Evolutionary conservation across 23 red algal species (phyloP), one percentile per base, ranked within the genome.

Genomic region (Gracilaria domingensis): DNA sequence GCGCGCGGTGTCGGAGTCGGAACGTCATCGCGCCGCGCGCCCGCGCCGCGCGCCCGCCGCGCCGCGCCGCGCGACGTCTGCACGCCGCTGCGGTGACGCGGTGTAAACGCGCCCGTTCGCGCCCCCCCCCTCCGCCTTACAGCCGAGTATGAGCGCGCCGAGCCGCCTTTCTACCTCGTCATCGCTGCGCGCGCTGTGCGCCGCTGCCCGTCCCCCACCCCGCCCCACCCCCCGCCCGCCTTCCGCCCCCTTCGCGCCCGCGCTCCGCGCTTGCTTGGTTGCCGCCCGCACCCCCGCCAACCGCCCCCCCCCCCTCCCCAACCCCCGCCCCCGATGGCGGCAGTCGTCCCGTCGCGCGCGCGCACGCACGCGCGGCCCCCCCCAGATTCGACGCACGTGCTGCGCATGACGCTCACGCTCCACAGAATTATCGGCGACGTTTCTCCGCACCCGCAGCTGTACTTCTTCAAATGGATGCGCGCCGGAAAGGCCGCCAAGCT

Each of bases 381-480:
- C 25, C 53, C 66, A 6, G 42, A 87, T 20, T 51, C 53, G 0
- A 53, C 67, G 24, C 69, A 87, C 32, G 55, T 62, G 21, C 25
- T 87, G 8, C 84, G 84, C 47, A 73, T 87, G 64, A 87, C 51
- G 21, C 84, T 87, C 30, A 25, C 65, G 32, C 35, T 75, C n/a
- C 30, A 73, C 30, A 56, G 62, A 39, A 44, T 87, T 21, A 66
- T 47, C 40, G 84, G 84, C 64, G 66, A 66, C 67, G 51, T 66
- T 35, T 74, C 71, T 48, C 71, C 87, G 24, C 57, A 72, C 30
- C 75, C 87, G 20, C 54, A 50, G n/a, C 53, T 57, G 25, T 90
- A 90, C 57, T 79, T 79, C 62, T 69, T 90, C 76, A 72, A 71
- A 9, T 90, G 87, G 87, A 34, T 80, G 71, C 87, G 87, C 21